phyloP scores from a whole-genome alignment of 2,329 filamentous ascomycete species.

The Metarhizium album region DNA sequence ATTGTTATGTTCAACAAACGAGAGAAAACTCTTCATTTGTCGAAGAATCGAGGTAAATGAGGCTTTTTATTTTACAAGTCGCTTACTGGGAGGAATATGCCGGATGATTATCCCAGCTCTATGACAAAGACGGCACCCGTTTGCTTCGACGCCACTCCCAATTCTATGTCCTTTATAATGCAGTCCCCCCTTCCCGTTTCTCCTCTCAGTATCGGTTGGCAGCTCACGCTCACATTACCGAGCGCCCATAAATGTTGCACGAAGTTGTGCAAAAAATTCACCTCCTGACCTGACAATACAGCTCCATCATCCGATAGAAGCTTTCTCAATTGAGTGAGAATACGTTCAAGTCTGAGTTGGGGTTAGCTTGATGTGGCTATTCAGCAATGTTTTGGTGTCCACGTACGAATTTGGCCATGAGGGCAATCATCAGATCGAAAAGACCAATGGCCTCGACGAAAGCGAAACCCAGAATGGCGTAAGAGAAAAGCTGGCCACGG shows the following conservation, averaged over 20 bases:
- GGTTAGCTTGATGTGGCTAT: conserved; percentile 7
- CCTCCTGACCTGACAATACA: conserved; percentile 20
- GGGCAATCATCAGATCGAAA: conserved; percentile 84
- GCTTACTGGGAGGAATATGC: conserved; percentile 22
- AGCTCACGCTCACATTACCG: conserved; percentile 15
- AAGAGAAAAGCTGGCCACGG: conserved; percentile 91
- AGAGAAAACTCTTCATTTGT: conserved; percentile 19
- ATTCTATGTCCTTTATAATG: conserved; percentile 32
- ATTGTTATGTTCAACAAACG: conserved; percentile 12
- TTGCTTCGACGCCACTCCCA: conserved; percentile 23
- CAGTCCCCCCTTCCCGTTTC: conserved; percentile 23
- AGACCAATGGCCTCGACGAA: conserved; percentile 90
- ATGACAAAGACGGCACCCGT: conserved; percentile 22
- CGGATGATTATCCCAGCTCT: conserved; percentile 23
- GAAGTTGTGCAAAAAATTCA: conserved; percentile 17
- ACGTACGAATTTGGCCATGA: conserved; percentile 84
- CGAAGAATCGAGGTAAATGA: conserved; percentile 28
- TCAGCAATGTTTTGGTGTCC: neutral
- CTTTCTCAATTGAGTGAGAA: conserved; percentile 21
- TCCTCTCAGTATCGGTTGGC: conserved; percentile 20
- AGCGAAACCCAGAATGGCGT: conserved; percentile 91
- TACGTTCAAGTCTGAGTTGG: conserved; percentile 25
- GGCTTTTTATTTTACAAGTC: conserved; percentile 33
- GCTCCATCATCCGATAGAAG: conserved; percentile 27
- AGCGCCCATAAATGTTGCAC: conserved; percentile 15